Conservation (phyloP, 306 rosid genomes). For the Citrullus colocynthis region DNA sequence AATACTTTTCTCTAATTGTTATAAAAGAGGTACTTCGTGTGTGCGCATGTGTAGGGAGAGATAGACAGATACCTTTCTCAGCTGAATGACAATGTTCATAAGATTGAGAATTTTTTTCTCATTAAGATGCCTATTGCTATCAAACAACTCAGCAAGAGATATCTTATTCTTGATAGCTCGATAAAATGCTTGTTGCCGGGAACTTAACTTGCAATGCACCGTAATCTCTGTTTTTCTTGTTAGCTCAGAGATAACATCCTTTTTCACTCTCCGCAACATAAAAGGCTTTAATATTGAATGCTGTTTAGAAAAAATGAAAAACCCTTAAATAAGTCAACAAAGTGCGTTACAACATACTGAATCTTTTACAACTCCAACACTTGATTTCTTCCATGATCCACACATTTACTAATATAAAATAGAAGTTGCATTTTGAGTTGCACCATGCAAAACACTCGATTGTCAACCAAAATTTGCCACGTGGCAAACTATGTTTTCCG, state of each 20-base stretch:
- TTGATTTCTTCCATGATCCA: background rate
- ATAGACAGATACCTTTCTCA: conserved; percentile 54
- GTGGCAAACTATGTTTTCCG: too few species aligned
- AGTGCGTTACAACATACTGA: background rate
- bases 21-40: background rate
- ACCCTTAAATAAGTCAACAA: conserved; percentile 13
- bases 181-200: conserved; percentile 97
- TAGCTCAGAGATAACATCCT: conserved; percentile 89
- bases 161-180: conserved; percentile 97
- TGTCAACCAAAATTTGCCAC: too few species aligned
- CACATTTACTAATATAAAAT: background rate
- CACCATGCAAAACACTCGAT: too few species aligned
- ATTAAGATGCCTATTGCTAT: conserved; percentile 75
- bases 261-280: conserved; percentile 92
- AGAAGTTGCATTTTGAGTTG: background rate
- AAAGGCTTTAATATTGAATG: conserved; percentile 95
- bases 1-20: conserved; percentile 13
- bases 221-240: conserved; percentile 83
- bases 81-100: conserved; percentile 96
- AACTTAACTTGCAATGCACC: conserved; percentile 94
- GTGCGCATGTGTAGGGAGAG: background rate
- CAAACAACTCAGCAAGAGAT: conserved; percentile 92
- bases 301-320: conserved; percentile 29
- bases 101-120: conserved; percentile 79
- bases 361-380: background rate